Percentiles rank a stretch among this genome's conserved stretches.
phyloP scores from a whole-genome alignment of 2,329 filamentous ascomycete genomes.

The Aureobasidium zeae region DNA sequence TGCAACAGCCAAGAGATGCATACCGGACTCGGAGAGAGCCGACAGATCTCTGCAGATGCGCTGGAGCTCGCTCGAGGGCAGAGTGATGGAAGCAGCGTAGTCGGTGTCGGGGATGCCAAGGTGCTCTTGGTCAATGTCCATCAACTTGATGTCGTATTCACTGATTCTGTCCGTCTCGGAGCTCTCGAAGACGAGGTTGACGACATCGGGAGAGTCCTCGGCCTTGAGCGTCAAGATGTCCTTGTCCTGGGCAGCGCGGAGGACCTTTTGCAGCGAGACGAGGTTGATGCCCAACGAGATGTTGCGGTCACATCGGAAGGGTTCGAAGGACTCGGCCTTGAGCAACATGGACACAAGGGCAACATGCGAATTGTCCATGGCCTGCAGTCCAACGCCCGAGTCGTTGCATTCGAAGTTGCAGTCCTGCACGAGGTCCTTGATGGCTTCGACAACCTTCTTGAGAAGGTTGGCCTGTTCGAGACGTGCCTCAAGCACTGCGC shows the following conservation, averaged over 20 bases:
- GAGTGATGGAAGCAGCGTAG: slow-evolving; percentile 80
- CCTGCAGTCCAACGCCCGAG: slow-evolving; percentile 92
- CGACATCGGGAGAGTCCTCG: slow-evolving; percentile 88
- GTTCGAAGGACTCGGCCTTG: slow-evolving; percentile 86
- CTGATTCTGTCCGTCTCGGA: slow-evolving; percentile 78
- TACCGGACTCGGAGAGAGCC: slow-evolving; percentile 91
- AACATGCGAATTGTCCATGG: slow-evolving; percentile 99
- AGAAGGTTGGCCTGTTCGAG: slow-evolving; percentile 87
- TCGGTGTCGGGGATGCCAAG: slow-evolving; percentile 98
- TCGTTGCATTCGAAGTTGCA: slow-evolving; percentile 99
- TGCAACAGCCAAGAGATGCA: slow-evolving; percentile 27
- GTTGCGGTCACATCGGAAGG: slow-evolving; percentile 97
- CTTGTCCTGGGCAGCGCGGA: slow-evolving; percentile 87
- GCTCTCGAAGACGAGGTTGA: slow-evolving; percentile 95
- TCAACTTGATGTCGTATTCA: slow-evolving; percentile 99
- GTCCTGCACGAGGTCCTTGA: slow-evolving; percentile 98
- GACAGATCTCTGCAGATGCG: slow-evolving; percentile 89
- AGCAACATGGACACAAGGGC: slow-evolving; percentile 98
- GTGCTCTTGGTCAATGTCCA: slow-evolving; percentile 99
- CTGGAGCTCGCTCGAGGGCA: slow-evolving; percentile 86
- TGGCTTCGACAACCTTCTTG: slow-evolving; percentile 98
- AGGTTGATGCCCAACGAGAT: slow-evolving; percentile 97
- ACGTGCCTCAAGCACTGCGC: slow-evolving; percentile 84
- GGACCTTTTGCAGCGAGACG: slow-evolving; percentile 90
- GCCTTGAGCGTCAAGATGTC: slow-evolving; percentile 95